A percentile compares a stretch with the other conserved stretches of the same genome.
Conservation (phyloP, 345 rosid species). For the Pseudoturritis turrita region DNA sequence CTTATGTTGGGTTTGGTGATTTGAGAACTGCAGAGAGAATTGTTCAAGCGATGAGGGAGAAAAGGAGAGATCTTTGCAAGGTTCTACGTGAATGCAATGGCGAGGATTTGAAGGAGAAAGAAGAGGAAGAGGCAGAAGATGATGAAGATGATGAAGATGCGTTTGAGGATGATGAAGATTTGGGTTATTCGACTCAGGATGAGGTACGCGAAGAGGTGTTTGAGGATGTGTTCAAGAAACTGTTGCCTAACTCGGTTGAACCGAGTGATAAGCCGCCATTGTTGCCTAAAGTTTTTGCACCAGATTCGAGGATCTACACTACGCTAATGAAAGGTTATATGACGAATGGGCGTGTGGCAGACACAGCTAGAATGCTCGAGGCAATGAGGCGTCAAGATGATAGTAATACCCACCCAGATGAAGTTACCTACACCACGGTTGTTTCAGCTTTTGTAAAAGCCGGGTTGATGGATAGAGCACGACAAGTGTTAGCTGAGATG, state of each 20-base stretch:
- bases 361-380: conserved; percentile 75
- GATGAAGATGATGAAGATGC: conserved; percentile 19
- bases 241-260: conserved; percentile 60
- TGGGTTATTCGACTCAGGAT: neutral
- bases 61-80: conserved; percentile 76
- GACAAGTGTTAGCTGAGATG: conserved; percentile 83
- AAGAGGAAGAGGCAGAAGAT: conserved; percentile 34
- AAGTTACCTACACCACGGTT: conserved; percentile 86
- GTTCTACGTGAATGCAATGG: conserved; percentile 52
- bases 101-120: conserved; percentile 40
- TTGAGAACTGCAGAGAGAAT: conserved; percentile 65
- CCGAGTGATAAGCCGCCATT: conserved; percentile 50
- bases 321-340: conserved; percentile 96
- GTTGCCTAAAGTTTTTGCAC: conserved; percentile 58
- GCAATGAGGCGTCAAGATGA: conserved; percentile 79
- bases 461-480: conserved; percentile 76
- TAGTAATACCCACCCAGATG: conserved; percentile 69
- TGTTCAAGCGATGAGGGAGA: conserved; percentile 89
- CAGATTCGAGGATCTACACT: conserved; percentile 77
- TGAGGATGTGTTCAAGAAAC: conserved; percentile 45
- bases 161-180: conserved; percentile 21
- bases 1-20: conserved; percentile 89
- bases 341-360: conserved; percentile 69
- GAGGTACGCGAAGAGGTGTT: conserved; percentile 9
- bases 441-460: conserved; percentile 81